Evolutionary conservation across 2,329 filamentous ascomycete genomes (phyloP).

Genomic region (Leptoxyphium fumago): DNA sequence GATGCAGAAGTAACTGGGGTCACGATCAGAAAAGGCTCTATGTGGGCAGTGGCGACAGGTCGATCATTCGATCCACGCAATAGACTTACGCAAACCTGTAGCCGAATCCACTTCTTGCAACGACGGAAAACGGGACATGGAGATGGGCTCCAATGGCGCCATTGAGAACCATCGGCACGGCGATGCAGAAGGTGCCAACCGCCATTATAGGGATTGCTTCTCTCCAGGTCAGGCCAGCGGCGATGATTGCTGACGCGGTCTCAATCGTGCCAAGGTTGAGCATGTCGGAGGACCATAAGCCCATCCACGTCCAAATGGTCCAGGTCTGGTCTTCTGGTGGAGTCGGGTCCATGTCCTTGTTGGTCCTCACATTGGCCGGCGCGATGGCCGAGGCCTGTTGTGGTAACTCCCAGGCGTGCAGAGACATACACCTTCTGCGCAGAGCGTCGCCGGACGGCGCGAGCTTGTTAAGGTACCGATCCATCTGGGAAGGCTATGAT

Average conservation of each 20-base stretch:
- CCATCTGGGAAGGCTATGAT: background rate
- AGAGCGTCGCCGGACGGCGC: conserved; percentile 22
- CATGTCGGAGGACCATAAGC: conserved; percentile 27
- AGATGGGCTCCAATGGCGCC: conserved; percentile 36
- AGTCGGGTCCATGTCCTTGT: conserved; percentile 25
- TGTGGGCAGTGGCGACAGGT: background rate
- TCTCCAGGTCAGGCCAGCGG: conserved; percentile 39
- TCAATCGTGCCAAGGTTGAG: conserved; percentile 23
- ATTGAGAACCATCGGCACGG: conserved; percentile 44
- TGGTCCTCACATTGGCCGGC: conserved; percentile 27
- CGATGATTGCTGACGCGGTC: conserved; percentile 32
- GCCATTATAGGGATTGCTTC: conserved; percentile 41
- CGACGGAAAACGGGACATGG: conserved; percentile 27
- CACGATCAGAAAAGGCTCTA: background rate
- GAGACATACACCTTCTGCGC: conserved; percentile 26
- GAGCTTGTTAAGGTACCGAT: conserved; percentile 13
- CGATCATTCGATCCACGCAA: background rate
- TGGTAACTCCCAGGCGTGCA: conserved; percentile 33
- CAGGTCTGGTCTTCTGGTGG: conserved; percentile 16
- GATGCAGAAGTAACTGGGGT: conserved; percentile 8
- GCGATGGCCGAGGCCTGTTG: conserved; percentile 35
- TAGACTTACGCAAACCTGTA: conserved; percentile 5
- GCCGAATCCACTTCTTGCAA: conserved; percentile 8
- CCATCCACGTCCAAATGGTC: conserved; percentile 25
- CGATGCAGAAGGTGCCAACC: conserved; percentile 36